Base-by-base conservation (phyloP, 2,329 filamentous ascomycete species). In the Fusarium praegraminearum region DNA sequence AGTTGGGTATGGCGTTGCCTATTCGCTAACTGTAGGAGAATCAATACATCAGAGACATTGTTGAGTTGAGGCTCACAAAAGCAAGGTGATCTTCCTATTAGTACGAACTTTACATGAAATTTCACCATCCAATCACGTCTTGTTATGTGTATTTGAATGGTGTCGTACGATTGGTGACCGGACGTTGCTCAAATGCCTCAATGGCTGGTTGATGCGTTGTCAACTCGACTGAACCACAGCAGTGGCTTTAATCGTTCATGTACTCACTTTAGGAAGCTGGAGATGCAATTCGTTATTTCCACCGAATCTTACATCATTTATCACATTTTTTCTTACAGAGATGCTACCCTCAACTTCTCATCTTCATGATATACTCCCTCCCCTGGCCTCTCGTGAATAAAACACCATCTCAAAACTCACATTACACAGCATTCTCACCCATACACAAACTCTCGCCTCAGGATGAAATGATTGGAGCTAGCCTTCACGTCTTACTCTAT, bases 181-280 rank as follows among this genome's bases (percentile, higher is more conserved):
- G 51, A 49, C 38, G 56, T 44, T 57, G 32, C 36, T 51, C 36
- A 56, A 47, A 56, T 66, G 68, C 67, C 69, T 72, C 60, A 63
- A 66, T 67, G 62, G 69, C 46, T 57, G 54, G 51, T 64, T 61
- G 71, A 74, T 73, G 71, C 52, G 71, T 73, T 73, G 71, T 66
- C 66, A 65, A 64, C 36, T 44, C 54, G 58, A 62, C 28, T 49
- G 51, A 71, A 67, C 67, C 69, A 66, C 68, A 30, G 47, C 61
- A 62, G 60, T 50, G 36, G 40, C 26, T 49, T 49, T 32, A 18
- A 22, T 40, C 13, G 15, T 26, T 45, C n/a, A 45, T 43, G 30
- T 35, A 35, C 28, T 36, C 30, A 44, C 38, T 41, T 41, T 41
- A 52, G 32, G 22, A 44, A 36, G 32, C 16, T 35, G 16, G 13